phyloP scores from a whole-genome alignment of 495 filamentous ascomycete species.

The Trichoderma asperelloides region DNA sequence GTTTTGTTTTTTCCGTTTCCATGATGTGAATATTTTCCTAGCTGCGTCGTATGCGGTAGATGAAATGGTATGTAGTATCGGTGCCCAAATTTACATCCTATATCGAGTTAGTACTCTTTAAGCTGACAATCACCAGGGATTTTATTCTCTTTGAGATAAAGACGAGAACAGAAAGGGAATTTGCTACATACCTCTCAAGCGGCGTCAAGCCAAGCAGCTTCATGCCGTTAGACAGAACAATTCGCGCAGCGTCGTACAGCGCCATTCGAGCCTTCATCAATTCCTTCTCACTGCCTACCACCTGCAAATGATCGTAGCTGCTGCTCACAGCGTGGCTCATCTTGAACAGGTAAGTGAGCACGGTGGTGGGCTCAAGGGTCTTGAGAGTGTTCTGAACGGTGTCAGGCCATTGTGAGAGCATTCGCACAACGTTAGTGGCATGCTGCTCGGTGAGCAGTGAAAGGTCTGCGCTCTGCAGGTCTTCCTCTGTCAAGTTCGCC shows the following conservation, averaged over 20 bases:
- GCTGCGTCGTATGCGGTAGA: no score
- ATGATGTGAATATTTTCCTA: neutral
- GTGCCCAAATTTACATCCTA: neutral
- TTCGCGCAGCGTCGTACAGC: conserved; percentile 68
- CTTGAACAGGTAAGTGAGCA: conserved; percentile 78
- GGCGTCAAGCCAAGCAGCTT: conserved; percentile 68
- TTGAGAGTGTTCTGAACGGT: conserved; percentile 53
- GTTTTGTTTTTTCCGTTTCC: no score
- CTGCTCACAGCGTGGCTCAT: conserved; percentile 81
- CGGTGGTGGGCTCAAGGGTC: conserved; percentile 55
- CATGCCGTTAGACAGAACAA: conserved; percentile 80
- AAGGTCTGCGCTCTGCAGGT: conserved; percentile 48
- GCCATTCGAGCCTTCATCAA: conserved; percentile 72
- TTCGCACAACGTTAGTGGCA: conserved; percentile 50
- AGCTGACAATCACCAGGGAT: neutral
- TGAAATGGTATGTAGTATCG: neutral
- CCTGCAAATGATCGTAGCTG: conserved; percentile 72
- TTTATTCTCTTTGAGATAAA: neutral
- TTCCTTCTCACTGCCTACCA: conserved; percentile 63
- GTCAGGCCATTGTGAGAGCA: conserved; percentile 57
- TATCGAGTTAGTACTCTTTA: neutral
- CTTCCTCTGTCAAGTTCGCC: conserved; percentile 40
- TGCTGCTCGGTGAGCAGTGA: conserved; percentile 50
- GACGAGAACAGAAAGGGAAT: neutral
- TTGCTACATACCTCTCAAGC: conserved; percentile 44